Percentiles rank a stretch among this genome's conserved stretches.
Conservation (phyloP, 371 early-diverging fungal genomes). For the Apophysomyces ossiformis region DNA sequence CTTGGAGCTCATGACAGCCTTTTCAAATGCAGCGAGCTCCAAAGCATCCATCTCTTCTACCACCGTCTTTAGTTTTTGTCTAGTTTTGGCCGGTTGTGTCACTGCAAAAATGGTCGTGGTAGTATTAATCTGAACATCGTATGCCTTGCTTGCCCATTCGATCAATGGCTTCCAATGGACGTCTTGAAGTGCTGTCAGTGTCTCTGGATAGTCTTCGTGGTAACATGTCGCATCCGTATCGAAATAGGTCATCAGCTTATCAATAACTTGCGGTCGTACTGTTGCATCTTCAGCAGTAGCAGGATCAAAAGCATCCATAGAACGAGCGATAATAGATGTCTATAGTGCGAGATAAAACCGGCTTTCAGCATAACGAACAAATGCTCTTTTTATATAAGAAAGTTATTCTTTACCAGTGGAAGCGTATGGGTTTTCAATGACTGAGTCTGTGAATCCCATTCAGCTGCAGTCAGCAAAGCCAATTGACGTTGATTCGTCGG, state of each 20-base stretch:
- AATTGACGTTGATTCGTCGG: slow-evolving; percentile 60
- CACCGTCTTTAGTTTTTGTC: slow-evolving; percentile 56
- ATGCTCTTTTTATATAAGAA: no score
- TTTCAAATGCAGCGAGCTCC: slow-evolving; percentile 89
- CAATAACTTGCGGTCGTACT: slow-evolving; percentile 69
- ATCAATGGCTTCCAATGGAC: slow-evolving; percentile 84
- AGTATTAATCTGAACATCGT: slow-evolving; percentile 70
- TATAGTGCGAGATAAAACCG: slow-evolving; percentile 19
- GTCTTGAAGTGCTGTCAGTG: slow-evolving; percentile 80
- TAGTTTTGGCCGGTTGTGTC: slow-evolving; percentile 68
- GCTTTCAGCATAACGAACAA: no score
- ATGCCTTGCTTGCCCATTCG: slow-evolving; percentile 72
- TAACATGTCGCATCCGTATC: slow-evolving; percentile 92
- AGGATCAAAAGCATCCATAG: slow-evolving; percentile 75
- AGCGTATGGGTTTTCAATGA: slow-evolving; percentile 83
- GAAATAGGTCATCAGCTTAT: slow-evolving; percentile 77
- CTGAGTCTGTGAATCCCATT: slow-evolving; percentile 90
- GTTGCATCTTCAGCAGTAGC: slow-evolving; percentile 32
- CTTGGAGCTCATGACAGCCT: slow-evolving; percentile 86
- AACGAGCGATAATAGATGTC: slow-evolving; percentile 88
- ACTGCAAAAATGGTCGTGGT: slow-evolving; percentile 76
- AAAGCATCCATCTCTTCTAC: slow-evolving; percentile 67
- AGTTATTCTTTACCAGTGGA: slow-evolving; percentile 69
- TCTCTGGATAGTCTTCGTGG: slow-evolving; percentile 78
- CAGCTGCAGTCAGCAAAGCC: slow-evolving; percentile 86